Evolutionary conservation across 306 rosid species (phyloP), one percentile per base, ranked within the genome.

Genomic region (Dalbergia oliveri): DNA sequence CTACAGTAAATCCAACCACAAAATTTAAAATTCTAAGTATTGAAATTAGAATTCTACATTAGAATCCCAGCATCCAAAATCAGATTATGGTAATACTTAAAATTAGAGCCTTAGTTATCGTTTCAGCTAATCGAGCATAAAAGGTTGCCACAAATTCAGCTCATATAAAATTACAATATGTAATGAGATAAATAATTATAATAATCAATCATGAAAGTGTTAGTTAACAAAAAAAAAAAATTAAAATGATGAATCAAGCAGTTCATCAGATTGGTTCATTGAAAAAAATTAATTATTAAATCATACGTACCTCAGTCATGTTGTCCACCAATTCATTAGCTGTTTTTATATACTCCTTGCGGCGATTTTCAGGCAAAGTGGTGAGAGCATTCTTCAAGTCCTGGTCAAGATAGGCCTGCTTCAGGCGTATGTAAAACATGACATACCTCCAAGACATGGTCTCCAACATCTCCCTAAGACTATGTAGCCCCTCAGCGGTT

Each of bases 381-480:
- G 84, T 9, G 82, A 87, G 63, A 14, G 94, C 99, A 56, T 86
- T 93, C 73, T 89, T 91, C 86, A 95, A 68, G 79, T 95, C 99
- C 72, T 88, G 97, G 18, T 86, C 87, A 49, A 95, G 97, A 82
- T 94, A 93, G 0, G 94, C 87, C 62, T 91, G 86, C 54, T 94
- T 94, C 0, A 93, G 66, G 0, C 99, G 84, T 19, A 95, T 88
- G 80, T 95, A 93, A 69, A 93, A 95, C 41, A 95, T 66, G 44
- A 93, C 91, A 41, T 95, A 94, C 86, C 97, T 93, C 99, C 99
- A 94, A 11, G 97, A 82, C 95, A 91, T 89, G 33, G 82, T 88
- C 54, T 95, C 99, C 82, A 95, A 69, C 89, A 88, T 90, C 44
- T 94, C 95, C 80, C 99, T 88, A 2, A 94, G 86, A 79, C 90